Evolutionary conservation across 2,329 filamentous ascomycete genomes (phyloP).

Genomic region (Apiospora rasikravindrae): DNA sequence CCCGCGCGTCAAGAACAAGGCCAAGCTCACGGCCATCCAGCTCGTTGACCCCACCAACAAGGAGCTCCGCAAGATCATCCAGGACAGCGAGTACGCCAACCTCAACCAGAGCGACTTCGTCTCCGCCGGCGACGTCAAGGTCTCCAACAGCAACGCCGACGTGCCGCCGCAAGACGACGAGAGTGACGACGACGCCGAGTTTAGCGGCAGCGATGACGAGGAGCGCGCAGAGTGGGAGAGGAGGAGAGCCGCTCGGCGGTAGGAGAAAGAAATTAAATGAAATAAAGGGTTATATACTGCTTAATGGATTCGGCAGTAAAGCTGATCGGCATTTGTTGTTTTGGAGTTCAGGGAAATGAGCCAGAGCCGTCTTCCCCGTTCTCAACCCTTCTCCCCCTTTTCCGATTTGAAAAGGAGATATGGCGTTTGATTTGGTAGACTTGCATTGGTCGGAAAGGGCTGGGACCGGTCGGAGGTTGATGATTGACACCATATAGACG

Average conservation of each 20-base stretch:
- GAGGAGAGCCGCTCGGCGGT: constrained; percentile 38
- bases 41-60: constrained; percentile 75
- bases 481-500: background rate
- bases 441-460: constrained; percentile 11
- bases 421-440: constrained; percentile 8
- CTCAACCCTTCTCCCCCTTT: background rate
- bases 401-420: background rate
- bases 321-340: background rate
- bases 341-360: constrained; percentile 12
- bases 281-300: background rate
- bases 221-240: constrained; percentile 67
- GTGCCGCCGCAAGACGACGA: constrained; percentile 38
- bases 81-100: constrained; percentile 71
- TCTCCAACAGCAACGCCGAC: constrained; percentile 26
- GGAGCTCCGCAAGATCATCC: constrained; percentile 65
- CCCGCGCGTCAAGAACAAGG: constrained; percentile 69
- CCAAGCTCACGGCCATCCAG: constrained; percentile 72
- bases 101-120: constrained; percentile 66
- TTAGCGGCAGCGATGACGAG: constrained; percentile 68
- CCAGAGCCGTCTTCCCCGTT: background rate
- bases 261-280: background rate
- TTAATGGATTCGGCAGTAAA: background rate
- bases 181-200: constrained; percentile 63
- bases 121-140: constrained; percentile 37
- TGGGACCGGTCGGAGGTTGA: background rate